Evolutionary conservation across 306 rosid genomes (phyloP).

Genomic region (Quillaja saponaria): DNA sequence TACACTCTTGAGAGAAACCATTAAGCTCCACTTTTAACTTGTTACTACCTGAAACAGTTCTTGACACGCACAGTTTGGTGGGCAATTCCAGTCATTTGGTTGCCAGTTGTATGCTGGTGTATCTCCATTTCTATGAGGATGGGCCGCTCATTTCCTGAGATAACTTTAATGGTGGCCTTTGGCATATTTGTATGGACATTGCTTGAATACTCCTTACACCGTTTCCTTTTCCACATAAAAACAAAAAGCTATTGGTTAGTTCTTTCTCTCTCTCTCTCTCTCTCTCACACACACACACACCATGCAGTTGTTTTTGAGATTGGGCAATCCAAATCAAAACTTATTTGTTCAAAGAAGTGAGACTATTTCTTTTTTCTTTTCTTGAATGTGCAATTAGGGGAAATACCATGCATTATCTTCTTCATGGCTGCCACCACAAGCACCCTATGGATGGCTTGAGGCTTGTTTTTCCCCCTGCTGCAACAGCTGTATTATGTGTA

Average conservation of each 20-base stretch:
- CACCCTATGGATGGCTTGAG: constrained; percentile 98
- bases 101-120: constrained; percentile 74
- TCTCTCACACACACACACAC: neutral
- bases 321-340: neutral
- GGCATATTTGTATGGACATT: constrained; percentile 82
- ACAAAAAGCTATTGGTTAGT: constrained; percentile 90
- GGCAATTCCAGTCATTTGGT: constrained; percentile 90
- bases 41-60: constrained; percentile 60
- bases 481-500: constrained; percentile 66
- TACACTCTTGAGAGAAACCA: no score
- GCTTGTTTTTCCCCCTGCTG: constrained; percentile 95
- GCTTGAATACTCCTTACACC: constrained; percentile 79
- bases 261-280: neutral
- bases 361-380: neutral
- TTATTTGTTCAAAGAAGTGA: constrained; percentile 18
- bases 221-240: constrained; percentile 87
- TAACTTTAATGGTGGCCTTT: constrained; percentile 47
- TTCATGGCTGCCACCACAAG: constrained; percentile 98
- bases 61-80: constrained; percentile 92
- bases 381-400: constrained; percentile 56
- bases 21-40: constrained; percentile 30
- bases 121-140: constrained; percentile 56
- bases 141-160: constrained; percentile 64
- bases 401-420: constrained; percentile 84
- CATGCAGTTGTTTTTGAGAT: constrained; percentile 5